A percentile compares a stretch with the other conserved stretches of the same genome.
Evolutionary conservation across 23 red algal genomes (phyloP).

Genomic region (Gracilariopsis chorda): DNA sequence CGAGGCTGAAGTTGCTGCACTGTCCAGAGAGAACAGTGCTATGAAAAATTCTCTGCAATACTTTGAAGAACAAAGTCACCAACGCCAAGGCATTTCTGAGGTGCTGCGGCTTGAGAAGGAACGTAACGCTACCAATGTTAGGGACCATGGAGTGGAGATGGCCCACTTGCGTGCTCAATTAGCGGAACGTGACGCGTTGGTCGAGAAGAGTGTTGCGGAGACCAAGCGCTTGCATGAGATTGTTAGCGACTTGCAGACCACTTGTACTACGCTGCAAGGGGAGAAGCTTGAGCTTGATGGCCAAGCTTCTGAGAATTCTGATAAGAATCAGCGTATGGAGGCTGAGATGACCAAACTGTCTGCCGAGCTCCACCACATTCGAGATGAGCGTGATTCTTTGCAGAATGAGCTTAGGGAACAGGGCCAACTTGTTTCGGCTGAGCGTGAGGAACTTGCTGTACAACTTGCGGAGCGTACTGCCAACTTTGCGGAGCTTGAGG

Average conservation of each 20-base stretch:
- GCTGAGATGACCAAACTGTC: background rate
- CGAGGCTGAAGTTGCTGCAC: background rate
- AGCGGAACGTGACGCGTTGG: background rate
- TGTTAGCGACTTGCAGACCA: background rate
- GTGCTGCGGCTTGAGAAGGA: background rate
- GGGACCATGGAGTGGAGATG: background rate
- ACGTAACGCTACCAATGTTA: background rate
- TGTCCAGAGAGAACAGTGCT: background rate
- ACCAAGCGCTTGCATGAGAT: background rate
- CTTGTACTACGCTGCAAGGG: background rate
- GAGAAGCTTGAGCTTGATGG: background rate
- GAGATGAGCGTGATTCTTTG: background rate
- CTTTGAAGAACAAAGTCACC: background rate
- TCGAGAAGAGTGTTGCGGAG: background rate
- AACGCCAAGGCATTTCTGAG: background rate
- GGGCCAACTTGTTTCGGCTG: background rate
- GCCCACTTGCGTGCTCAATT: background rate
- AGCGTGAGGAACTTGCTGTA: background rate
- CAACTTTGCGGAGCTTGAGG: conserved; percentile 21
- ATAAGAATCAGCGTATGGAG: background rate
- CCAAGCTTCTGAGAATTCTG: background rate
- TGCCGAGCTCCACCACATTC: background rate
- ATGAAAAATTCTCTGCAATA: background rate
- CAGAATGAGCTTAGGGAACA: background rate
- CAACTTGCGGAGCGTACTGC: conserved; percentile 22